These are phyloP conservation scores for Pilasporangium apinafurcum DNA, from an alignment of 352 stramenopile genomes.

Conservation along the genomic window DNA sequence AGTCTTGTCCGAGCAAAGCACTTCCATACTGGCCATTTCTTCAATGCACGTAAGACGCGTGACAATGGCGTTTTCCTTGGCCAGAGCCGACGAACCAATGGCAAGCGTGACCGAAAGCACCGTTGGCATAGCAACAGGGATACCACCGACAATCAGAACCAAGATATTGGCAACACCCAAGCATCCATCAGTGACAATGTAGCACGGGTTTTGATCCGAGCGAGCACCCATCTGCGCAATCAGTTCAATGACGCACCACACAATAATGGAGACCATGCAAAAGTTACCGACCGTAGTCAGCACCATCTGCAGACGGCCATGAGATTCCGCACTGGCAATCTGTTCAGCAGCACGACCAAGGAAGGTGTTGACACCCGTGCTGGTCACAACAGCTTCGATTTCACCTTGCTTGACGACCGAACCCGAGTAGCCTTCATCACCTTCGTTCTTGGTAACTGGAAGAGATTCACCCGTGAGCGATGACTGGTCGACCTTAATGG, in stretches of 20 bases:
- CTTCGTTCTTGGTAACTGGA: constrained; percentile 82
- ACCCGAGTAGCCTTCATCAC: constrained; percentile 75
- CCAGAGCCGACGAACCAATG: constrained; percentile 85
- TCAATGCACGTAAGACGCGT: constrained; percentile 90
- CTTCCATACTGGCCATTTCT: constrained; percentile 88
- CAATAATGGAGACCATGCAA: constrained; percentile 83
- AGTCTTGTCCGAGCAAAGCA: constrained; percentile 95
- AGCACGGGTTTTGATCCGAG: constrained; percentile 73
- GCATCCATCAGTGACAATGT: constrained; percentile 71
- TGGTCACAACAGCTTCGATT: constrained; percentile 87
- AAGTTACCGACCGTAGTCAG: constrained; percentile 91
- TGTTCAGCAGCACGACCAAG: constrained; percentile 85
- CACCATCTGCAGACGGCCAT: constrained; percentile 88
- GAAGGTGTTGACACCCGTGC: constrained; percentile 88
- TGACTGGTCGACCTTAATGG: constrained; percentile 87
- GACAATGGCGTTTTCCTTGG: constrained; percentile 91
- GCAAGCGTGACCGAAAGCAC: constrained; percentile 90
- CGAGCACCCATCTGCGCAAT: constrained; percentile 74
- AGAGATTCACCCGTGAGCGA: constrained; percentile 93
- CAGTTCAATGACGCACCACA: constrained; percentile 85
- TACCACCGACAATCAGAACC: constrained; percentile 89
- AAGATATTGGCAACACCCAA: constrained; percentile 66
- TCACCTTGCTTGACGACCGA: constrained; percentile 87
- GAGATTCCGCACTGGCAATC: constrained; percentile 63
- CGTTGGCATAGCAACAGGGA: constrained; percentile 92